A percentile compares a stretch with the other conserved stretches of the same genome.
Conservation (phyloP, 176 grass and related monocot species). For the Oryza meyeriana region DNA sequence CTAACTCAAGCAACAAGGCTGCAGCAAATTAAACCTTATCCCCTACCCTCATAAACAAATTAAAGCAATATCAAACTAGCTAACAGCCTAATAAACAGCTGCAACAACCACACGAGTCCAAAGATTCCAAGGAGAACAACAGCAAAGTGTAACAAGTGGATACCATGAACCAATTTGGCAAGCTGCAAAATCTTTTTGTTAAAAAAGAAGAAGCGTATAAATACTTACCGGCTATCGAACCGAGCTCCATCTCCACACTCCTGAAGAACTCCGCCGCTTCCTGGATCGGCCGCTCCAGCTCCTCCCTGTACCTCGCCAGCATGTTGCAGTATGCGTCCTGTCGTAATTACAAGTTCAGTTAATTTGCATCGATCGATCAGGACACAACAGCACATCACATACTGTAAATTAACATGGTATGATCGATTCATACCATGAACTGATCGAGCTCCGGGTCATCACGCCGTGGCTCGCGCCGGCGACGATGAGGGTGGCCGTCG, state of each 20-base stretch:
- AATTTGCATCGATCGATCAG: neutral
- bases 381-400: neutral
- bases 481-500: neutral
- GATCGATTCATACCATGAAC: too few relatives aligned
- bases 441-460: conserved; percentile 33
- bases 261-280: conserved; percentile 76
- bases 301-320: conserved; percentile 69
- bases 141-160: conserved; percentile 27
- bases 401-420: too few relatives aligned
- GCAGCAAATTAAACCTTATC: conserved; percentile 24
- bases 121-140: conserved; percentile 11
- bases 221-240: conserved; percentile 51
- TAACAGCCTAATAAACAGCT: neutral
- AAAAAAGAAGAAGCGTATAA: conserved; percentile 1
- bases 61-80: conserved; percentile 14
- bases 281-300: conserved; percentile 67
- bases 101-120: conserved; percentile 31
- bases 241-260: conserved; percentile 62
- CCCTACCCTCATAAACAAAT: conserved; percentile 23
- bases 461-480: conserved; percentile 8
- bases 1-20: conserved; percentile 14
- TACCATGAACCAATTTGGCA: conserved; percentile 38
- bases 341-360: neutral
- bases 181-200: conserved; percentile 6
- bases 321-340: conserved; percentile 82